phyloP scores from a whole-genome alignment of 129 eudicot species.

The Chrysanthemum seticuspe region DNA sequence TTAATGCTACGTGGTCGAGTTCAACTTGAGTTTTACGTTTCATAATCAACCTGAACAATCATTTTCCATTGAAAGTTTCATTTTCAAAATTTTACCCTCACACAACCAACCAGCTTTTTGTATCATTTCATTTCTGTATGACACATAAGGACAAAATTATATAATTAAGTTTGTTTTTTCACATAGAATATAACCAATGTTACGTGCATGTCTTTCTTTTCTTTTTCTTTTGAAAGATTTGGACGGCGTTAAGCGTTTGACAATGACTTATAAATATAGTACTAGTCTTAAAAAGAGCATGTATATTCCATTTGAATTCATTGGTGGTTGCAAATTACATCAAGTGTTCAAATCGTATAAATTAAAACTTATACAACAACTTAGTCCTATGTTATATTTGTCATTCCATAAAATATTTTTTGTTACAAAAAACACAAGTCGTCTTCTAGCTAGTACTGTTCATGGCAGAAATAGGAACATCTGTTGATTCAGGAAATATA shows the following conservation, averaged over 20 bases:
- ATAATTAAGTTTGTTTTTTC: too few species aligned
- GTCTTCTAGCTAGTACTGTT: conserved; percentile 5
- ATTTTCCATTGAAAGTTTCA: too few species aligned
- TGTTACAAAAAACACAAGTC: background rate
- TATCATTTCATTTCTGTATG: too few species aligned
- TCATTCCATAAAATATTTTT: background rate
- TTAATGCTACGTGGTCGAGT: too few species aligned
- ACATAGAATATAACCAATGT: too few species aligned
- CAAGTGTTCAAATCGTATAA: background rate
- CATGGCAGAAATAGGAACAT: conserved; percentile 36
- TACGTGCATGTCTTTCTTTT: too few species aligned
- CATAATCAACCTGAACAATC: too few species aligned
- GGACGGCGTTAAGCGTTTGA: background rate
- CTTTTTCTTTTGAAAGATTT: too few species aligned
- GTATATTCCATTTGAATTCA: conserved; percentile 11
- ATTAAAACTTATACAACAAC: background rate
- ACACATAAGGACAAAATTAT: too few species aligned
- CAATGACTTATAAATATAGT: background rate
- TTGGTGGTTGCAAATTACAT: conserved; percentile 9
- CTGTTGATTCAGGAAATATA: conserved; percentile 26
- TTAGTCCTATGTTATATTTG: conserved; percentile 3
- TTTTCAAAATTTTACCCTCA: too few species aligned
- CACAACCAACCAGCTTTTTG: too few species aligned
- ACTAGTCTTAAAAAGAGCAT: background rate
- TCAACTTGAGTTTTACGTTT: too few species aligned